Evolutionary conservation across 2,329 filamentous ascomycete genomes (phyloP), one percentile per base, ranked within the genome.

Genomic region (Calonectria fujianensis): DNA sequence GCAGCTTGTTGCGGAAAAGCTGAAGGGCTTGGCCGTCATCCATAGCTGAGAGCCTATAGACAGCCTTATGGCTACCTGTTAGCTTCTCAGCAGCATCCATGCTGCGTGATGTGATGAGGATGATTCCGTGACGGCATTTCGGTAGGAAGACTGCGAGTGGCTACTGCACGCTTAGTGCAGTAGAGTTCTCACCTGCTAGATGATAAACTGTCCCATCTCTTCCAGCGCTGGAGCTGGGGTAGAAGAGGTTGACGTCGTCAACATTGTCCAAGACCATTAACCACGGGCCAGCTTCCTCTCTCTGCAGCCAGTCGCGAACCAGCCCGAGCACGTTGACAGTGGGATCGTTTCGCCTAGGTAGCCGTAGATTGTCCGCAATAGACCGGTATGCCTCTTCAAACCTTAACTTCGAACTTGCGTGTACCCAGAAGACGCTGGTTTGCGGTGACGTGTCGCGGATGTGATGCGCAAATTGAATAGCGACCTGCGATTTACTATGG

Each of bases 391-490:
- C 79, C 67, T 85, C 79, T 76, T 86, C 79, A 61, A 86, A 85
- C 14, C 84, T 80, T 24, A 78, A 74, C 1, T 74, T 77, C 41
- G 82, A 85, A 69, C 82, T 84, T 9, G 83, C 82, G 71, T 86
- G 77, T 10, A 86, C 77, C 85, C 82, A 87, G 69, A 85, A 85
- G 51, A 86, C 77, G 79, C 80, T 84, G 31, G 78, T 83, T n/a
- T 79, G 39, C 0, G 80, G 78, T 32, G 75, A 81, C 35, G 82
- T 76, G 73, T 75, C 76, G 72, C 75, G 79, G 29, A 78, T 73
- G 65, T 73, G 77, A 72, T 86, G 81, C 0, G 80, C 80, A 66
- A 85, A 86, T 78, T 86, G 78, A 63, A 87, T 86, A 16, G 82
- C 82, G 64, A 81, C n/a, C 59, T 82, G 74, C 0, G 78, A 81